Evolutionary conservation across 2,329 filamentous ascomycete genomes (phyloP).

Genomic region (Colletotrichum coccodes): DNA sequence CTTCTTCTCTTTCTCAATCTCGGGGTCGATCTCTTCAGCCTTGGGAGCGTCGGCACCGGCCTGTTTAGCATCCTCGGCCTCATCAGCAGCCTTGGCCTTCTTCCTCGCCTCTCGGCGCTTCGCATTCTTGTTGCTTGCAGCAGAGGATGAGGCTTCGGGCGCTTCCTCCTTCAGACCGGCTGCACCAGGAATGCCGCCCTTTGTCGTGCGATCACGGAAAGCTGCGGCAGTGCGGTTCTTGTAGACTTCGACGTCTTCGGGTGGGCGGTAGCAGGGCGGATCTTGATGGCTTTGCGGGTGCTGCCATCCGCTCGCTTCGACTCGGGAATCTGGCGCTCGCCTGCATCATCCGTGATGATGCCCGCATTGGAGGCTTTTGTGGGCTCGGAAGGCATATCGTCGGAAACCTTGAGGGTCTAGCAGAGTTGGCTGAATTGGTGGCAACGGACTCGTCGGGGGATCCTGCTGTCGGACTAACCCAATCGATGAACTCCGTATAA

Average conservation of each 20-base stretch:
- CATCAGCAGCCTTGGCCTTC: slow-evolving; percentile 63
- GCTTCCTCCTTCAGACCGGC: slow-evolving; percentile 64
- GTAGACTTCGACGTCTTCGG: slow-evolving; percentile 96
- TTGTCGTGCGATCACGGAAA: slow-evolving; percentile 78
- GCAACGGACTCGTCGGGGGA: not conserved
- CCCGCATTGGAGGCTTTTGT: slow-evolving; percentile 68
- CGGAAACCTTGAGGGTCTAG: not conserved
- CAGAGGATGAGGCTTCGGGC: slow-evolving; percentile 53
- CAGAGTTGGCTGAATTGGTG: not conserved
- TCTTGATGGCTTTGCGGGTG: slow-evolving; percentile 92
- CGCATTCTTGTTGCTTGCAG: slow-evolving; percentile 83
- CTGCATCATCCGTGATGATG: slow-evolving; percentile 80
- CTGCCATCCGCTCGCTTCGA: slow-evolving; percentile 89
- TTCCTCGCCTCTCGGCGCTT: slow-evolving; percentile 72
- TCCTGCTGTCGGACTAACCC: not conserved
- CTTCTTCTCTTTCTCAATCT: slow-evolving; percentile 90
- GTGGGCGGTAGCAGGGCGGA: slow-evolving; percentile 94
- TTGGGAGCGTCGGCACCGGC: slow-evolving; percentile 39
- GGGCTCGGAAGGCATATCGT: slow-evolving; percentile 47
- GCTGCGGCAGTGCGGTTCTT: slow-evolving; percentile 90
- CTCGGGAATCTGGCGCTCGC: slow-evolving; percentile 88
- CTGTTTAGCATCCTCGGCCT: slow-evolving; percentile 48
- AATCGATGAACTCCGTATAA: not conserved
- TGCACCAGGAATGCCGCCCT: slow-evolving; percentile 78
- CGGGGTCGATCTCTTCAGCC: slow-evolving; percentile 67